Evolutionary conservation across 306 rosid species (phyloP).

Genomic region (Citrullus colocynthis): DNA sequence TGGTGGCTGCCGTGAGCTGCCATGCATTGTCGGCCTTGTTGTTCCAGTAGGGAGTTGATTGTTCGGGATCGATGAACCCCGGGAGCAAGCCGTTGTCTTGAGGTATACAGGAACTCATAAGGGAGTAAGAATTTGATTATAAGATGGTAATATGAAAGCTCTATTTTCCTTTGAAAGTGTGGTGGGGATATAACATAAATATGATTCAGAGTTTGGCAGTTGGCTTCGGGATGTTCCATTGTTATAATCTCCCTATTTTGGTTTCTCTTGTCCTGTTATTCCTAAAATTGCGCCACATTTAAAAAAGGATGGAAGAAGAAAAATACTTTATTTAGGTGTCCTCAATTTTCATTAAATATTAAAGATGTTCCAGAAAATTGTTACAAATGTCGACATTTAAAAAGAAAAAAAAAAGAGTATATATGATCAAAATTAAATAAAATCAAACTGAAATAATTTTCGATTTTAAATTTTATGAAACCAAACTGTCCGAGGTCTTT

Average conservation of each 20-base stretch:
- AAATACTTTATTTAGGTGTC: background rate
- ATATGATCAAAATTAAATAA: too few relatives aligned
- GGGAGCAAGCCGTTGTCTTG: background rate
- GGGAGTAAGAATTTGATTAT: background rate
- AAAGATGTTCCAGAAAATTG: background rate
- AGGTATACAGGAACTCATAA: background rate
- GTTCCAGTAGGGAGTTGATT: slow-evolving; percentile 32
- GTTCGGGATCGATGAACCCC: background rate
- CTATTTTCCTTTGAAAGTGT: background rate
- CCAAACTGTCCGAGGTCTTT: too few relatives aligned
- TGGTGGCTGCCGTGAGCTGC: slow-evolving; percentile 48
- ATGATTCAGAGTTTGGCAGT: slow-evolving; percentile 11
- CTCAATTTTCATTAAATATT: background rate
- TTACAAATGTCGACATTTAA: background rate
- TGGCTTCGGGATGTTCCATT: slow-evolving; percentile 9
- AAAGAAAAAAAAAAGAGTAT: too few relatives aligned
- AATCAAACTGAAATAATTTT: too few relatives aligned
- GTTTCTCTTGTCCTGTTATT: background rate
- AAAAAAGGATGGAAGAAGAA: background rate
- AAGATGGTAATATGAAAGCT: background rate
- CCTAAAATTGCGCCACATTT: background rate
- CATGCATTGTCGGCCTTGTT: slow-evolving; percentile 67
- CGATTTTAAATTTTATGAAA: too few relatives aligned
- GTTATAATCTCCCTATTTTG: slow-evolving; percentile 18
- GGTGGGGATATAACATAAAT: slow-evolving; percentile 26